Base-by-base conservation (phyloP, 139 green algal genomes). In the Micromonas pusilla region DNA sequence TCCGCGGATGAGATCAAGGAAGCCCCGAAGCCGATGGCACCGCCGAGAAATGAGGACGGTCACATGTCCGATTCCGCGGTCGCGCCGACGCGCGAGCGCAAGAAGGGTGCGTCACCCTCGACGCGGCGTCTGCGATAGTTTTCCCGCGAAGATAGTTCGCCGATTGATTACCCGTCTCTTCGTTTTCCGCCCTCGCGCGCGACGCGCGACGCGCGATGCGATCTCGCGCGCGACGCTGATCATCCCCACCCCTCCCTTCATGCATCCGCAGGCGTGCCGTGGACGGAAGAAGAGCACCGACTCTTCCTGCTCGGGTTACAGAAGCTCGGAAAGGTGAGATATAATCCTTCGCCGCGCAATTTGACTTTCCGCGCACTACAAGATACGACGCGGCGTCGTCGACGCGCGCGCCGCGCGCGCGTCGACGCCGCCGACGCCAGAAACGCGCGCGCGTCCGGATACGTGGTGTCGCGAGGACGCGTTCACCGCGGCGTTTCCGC, bases 221-320 rank as follows among this genome's bases (percentile, higher is more conserved):
- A n/a, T n/a, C n/a, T n/a, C n/a, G n/a, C n/a, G n/a, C n/a, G n/a
- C n/a, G n/a, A n/a, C n/a, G n/a, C n/a, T n/a, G n/a, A n/a, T n/a
- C n/a, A n/a, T n/a, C n/a, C n/a, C n/a, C n/a, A n/a, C n/a, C n/a
- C n/a, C 30, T 63, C 26, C 52, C 26, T 62, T 75, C 23, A 62
- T 32, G 60, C 32, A n/a, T 76, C 16, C 21, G 70, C 87, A 93
- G 90, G 90, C 21, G 81, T 89, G 25, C 85, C 92, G 2, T 97
- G 92, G 92, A 93, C 83, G 0, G 90, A 94, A 67, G 84, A 87
- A 5, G 92, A 97, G 62, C 92, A 97, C 76, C 73, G 85, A 20
- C 53, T 82, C 0, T 97, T 97, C 52, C 62, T 97, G 37, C 38
- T 88, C 1, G 91, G 91, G 0, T 80, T 96, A 4, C 70, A 88